Evolutionary conservation across 139 green algal species (phyloP), one percentile per base, ranked within the genome.

Genomic region (Auxenochlorella pyrenoidosa): DNA sequence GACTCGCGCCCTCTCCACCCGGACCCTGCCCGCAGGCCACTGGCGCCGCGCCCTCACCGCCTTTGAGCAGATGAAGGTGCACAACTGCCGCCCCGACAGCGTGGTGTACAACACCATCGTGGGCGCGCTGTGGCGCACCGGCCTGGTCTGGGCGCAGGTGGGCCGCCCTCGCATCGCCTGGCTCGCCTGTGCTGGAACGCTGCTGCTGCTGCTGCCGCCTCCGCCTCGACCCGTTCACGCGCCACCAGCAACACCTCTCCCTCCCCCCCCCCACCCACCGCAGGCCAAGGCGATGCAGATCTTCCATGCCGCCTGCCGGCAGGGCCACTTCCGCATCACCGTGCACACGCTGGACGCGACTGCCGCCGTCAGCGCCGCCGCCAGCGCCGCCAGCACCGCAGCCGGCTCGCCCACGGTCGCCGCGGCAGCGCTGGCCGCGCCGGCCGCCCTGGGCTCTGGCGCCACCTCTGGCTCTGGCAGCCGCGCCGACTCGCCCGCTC

Each of bases 61-160:
- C 12, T 94, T 93, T 84, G 91, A 95, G 84, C 82, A 87, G 60
- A 93, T 95, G 88, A 78, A 86, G 47, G 24, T 54, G 40, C 63
- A 79, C 71, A 87, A 85, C 59, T 93, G 90, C 91, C 90, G 92
- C 16, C 90, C 92, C 3, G 91, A 95, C 90, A 89, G 83, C n/a
- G 89, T 93, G 5, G 91, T 93, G 22, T 94, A 92, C 79, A 90
- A 90, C 60, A 90, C 75, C 28, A 65, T 95, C 32, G 88, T 95
- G 15, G 90, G 89, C 30, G 75, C 83, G 15, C 85, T 94, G 65
- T 94, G 91, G 90, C 68, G 28, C 32, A 92, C 90, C 6, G 91
- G 85, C n/a, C n/a, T 88, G 22, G 79, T 85, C 15, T 90, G 83
- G 75, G 90, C 90, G 38, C 86, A 80, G 68, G 68, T 87, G 82